Evolutionary conservation across 768 basidiomycete species (phyloP).

Genomic region (Clitopilus hobsonii): DNA sequence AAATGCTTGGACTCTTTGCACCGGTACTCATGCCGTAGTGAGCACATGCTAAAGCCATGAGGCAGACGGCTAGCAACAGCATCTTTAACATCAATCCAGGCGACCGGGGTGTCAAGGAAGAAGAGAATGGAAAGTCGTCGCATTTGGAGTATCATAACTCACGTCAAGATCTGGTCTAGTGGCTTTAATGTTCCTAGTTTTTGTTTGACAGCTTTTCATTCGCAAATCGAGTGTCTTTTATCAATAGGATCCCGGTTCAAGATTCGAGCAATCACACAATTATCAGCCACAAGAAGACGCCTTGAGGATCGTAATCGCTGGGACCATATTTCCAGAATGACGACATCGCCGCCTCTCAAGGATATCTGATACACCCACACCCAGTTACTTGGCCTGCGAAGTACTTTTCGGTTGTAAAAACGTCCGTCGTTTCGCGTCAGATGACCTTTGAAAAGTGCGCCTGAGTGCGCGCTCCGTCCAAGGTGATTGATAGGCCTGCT

Average conservation of each 20-base stretch:
- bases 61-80: background rate
- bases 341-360: background rate
- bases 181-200: conserved; percentile 1
- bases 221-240: background rate
- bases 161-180: background rate
- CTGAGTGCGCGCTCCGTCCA: background rate
- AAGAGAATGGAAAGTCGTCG: background rate
- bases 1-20: conserved; percentile 37
- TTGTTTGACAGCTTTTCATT: background rate
- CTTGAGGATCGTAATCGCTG: background rate
- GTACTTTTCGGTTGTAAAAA: background rate
- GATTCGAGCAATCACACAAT: background rate
- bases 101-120: background rate
- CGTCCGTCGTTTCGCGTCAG: background rate
- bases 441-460: background rate
- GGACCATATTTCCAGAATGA: background rate
- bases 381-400: background rate
- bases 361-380: background rate
- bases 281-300: background rate
- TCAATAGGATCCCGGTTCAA: background rate
- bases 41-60: conserved; percentile 27
- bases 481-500: background rate
- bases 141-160: background rate
- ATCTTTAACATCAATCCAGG: background rate
- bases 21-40: conserved; percentile 26